Percentiles rank a stretch among this genome's conserved stretches.
Conservation (phyloP, 2,329 filamentous ascomycete species). For the Xylariomycetidae sp. region DNA sequence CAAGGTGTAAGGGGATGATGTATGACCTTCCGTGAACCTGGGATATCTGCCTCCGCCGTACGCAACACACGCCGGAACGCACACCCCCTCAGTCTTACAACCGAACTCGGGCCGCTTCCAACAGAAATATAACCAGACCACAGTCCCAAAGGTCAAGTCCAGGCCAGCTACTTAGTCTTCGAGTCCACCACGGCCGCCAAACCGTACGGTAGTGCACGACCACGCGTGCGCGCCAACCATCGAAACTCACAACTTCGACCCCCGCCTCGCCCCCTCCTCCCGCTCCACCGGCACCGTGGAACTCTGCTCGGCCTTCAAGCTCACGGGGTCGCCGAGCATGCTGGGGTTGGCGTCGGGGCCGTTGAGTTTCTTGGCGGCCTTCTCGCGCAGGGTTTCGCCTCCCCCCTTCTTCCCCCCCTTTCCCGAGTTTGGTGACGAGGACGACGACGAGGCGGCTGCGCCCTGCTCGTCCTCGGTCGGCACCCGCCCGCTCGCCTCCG, state of each 20-base stretch:
- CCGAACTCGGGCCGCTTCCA: too few relatives aligned
- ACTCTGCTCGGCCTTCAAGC: slow-evolving; percentile 31
- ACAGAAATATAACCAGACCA: too few relatives aligned
- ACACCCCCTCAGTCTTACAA: too few relatives aligned
- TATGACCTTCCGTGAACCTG: too few relatives aligned
- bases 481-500: slow-evolving; percentile 27
- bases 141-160: too few relatives aligned
- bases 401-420: not conserved
- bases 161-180: too few relatives aligned
- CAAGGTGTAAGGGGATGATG: too few relatives aligned
- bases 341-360: slow-evolving; percentile 28
- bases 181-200: too few relatives aligned
- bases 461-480: slow-evolving; percentile 16
- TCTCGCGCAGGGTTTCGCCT: slow-evolving; percentile 19
- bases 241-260: slow-evolving; percentile 25
- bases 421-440: not conserved
- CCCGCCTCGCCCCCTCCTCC: slow-evolving; percentile 16
- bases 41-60: too few relatives aligned
- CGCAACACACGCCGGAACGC: too few relatives aligned
- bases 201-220: too few relatives aligned
- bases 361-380: slow-evolving; percentile 22
- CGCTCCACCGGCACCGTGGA: slow-evolving; percentile 15
- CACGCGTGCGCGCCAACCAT: too few relatives aligned
- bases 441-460: slow-evolving; percentile 4
- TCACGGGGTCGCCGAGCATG: slow-evolving; percentile 33